Evolutionary conservation across 805 yeast genomes (phyloP).

Genomic region (Saccharomycopsis schoenii): DNA sequence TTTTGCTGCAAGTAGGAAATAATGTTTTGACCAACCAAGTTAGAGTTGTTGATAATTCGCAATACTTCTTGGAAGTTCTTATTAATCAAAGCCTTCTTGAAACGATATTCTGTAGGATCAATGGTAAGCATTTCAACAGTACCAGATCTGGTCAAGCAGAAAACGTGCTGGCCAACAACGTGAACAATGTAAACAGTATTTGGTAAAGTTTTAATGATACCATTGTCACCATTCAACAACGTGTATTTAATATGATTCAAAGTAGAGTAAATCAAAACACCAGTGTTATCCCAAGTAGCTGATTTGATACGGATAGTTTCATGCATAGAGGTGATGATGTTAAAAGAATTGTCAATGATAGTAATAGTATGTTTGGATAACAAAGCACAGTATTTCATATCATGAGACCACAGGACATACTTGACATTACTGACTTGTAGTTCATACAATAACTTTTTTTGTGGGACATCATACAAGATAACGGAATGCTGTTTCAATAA

Average conservation of each 20-base stretch:
- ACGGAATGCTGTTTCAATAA: constrained; percentile 66
- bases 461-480: constrained; percentile 84
- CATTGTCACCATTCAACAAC: constrained; percentile 86
- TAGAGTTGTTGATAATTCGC: constrained; percentile 77
- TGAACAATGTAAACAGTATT: constrained; percentile 75
- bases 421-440: constrained; percentile 69
- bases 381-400: constrained; percentile 79
- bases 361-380: constrained; percentile 89
- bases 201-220: constrained; percentile 86
- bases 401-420: constrained; percentile 81
- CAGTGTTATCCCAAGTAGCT: constrained; percentile 95
- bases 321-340: constrained; percentile 73
- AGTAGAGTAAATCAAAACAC: constrained; percentile 87
- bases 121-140: constrained; percentile 67
- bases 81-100: constrained; percentile 85
- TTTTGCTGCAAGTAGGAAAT: constrained; percentile 89
- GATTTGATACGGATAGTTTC: constrained; percentile 95
- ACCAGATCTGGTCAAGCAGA: constrained; percentile 78
- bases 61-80: constrained; percentile 87
- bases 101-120: constrained; percentile 95
- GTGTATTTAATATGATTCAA: constrained; percentile 93
- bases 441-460: constrained; percentile 66
- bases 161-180: constrained; percentile 61
- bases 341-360: constrained; percentile 71
- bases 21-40: constrained; percentile 93